phyloP scores from a whole-genome alignment of 2,329 filamentous ascomycete species.

The Neonectria sp. region DNA sequence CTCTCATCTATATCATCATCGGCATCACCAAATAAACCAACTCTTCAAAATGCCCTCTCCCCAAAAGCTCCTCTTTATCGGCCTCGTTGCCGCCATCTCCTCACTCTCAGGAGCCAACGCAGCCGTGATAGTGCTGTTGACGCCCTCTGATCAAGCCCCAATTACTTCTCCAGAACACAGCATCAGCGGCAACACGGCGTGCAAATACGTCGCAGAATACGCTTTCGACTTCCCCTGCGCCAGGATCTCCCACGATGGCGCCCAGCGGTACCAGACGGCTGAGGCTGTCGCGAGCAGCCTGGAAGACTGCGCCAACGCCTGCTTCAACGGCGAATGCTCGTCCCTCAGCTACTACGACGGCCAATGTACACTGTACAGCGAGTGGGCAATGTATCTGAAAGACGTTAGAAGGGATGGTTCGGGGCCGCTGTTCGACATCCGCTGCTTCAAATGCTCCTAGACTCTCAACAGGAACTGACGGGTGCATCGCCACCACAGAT shows the following conservation, averaged over 20 bases:
- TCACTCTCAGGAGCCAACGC: conserved; percentile 11
- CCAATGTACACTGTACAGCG: conserved; percentile 7
- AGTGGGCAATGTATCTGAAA: conserved; percentile 13
- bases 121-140: background rate
- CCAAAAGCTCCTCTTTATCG: background rate
- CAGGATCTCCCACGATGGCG: background rate
- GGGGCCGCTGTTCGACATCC: conserved; percentile 13
- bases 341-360: conserved; percentile 3
- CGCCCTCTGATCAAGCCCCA: background rate
- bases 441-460: conserved; percentile 14
- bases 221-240: conserved; percentile 11
- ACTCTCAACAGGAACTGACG: background rate
- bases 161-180: background rate
- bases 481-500: background rate
- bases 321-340: background rate
- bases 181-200: background rate
- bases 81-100: background rate
- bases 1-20: background rate
- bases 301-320: conserved; percentile 9
- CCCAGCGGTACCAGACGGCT: conserved; percentile 7
- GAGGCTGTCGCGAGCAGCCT: background rate
- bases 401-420: background rate
- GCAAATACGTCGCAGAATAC: conserved; percentile 10
- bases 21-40: background rate
- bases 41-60: background rate